Base-by-base conservation (phyloP, 2,329 filamentous ascomycete species). In the Claviceps sorghi region DNA sequence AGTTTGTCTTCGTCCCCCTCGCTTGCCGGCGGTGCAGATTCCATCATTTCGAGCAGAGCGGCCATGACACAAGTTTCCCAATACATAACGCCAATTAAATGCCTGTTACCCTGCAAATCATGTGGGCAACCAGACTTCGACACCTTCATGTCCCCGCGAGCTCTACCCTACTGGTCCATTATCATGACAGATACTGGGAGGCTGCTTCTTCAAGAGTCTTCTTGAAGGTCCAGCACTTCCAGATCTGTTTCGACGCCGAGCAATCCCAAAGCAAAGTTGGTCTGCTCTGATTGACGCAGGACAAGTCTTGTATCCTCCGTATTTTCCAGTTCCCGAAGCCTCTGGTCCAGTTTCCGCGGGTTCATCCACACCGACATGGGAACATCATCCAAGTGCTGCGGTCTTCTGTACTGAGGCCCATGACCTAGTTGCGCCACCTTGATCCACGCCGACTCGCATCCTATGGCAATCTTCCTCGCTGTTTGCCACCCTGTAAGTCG, bases 401-500 rank as follows among this genome's bases (percentile, higher is more conserved):
- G 72, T 29, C 77, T 72, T 49, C 70, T 66, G 64, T 95, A 96
- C 1, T 81, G 81, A 4, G 89, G 88, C 0, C 89, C 91, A 46
- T 80, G 77, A 0, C 86, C 86, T 59, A 85, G 72, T 55, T 83
- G 77, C 3, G 80, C 84, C 1, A 85, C 82, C 62, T 83, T 86
- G 54, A 79, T 75, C 93, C 93, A 98, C 0, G 82, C 78, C 2
- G 82, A 83, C 66, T 97, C 90, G 65, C 88, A 95, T 1, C 88
- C 89, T 48, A 79, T 75, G 0, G 88, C 88, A 56, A 96, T 91
- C 42, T 89, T 80, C 36, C 80, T 78, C 1, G 88, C 86, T 1
- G 85, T 88, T 60, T 88, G 84, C 86, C 88, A 96, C 0, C 93
- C 93, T 0, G 88, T 95, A 8, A 93, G 73, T 1, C 83, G 79